Evolutionary conservation across 116 monocot genomes (phyloP), one percentile per base, ranked within the genome.

Genomic region (Iris pallida): DNA sequence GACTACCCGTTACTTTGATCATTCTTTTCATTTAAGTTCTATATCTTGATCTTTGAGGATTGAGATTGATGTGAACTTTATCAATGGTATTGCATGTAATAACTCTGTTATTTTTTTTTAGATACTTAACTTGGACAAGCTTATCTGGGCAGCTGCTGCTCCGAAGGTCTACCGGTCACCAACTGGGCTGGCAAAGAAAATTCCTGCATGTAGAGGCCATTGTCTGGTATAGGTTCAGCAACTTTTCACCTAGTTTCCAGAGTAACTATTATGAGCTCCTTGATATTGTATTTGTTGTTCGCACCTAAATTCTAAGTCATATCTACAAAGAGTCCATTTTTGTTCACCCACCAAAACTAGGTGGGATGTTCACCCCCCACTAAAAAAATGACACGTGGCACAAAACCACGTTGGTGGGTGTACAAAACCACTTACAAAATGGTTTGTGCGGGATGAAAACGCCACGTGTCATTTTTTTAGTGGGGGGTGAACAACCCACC

Each of bases 141-240:
- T n/a, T n/a, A n/a, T n/a, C n/a, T n/a, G n/a, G n/a, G n/a, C n/a
- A n/a, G n/a, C n/a, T n/a, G 83, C 83, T 63, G 19, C 77, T 65
- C 81, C 91, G 58, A 88, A 80, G 73, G 67, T 85, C 20, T 81
- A 81, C 47, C 61, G 82, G 42, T 92, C 96, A 60, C 84, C 88
- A 58, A 80, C 59, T 66, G 82, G 83, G 16, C 57, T 75, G 13
- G 77, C 90, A 43, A 53, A 68, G 53, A 98, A 93, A 74, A 82
- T 90, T 63, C 93, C 93, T 64, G 68, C 90, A 42, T 98, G 93
- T 78, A 98, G 84, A 84, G 93, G 89, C 53, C 98, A 98, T 71
- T 74, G 82, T 69, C 72, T 98, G 88, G 98, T 98, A 83, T 45
- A 61, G 41, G 52, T 62, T 65, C 47, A 14, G 6, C 59, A 30